Base-by-base conservation (phyloP, 352 stramenopile species). In the Salisapilia sapeloensis region DNA sequence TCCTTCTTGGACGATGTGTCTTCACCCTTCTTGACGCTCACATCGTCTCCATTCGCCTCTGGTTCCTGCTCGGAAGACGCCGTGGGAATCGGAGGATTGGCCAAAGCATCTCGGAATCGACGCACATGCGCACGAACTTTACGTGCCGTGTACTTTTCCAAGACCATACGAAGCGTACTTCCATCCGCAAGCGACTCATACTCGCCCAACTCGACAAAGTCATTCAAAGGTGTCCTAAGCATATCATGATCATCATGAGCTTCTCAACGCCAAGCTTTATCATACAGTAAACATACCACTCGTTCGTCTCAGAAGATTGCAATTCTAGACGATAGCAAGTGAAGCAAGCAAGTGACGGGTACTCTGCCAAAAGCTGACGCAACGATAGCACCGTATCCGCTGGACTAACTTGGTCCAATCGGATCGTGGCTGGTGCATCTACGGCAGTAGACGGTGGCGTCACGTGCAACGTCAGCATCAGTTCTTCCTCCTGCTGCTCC, bases 321-420 rank as follows among this genome's bases (percentile, higher is more conserved):
- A 55, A 58, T 33, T 92, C 77, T 20, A 92, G 41, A 42, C 70
- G 77, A 54, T 86, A 92, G 50, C 71, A 86, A 45, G 77, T 92
- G 48, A 85, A 79, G 55, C 64, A 76, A 4, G 77, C 71, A 14
- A 92, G 66, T 44, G 55, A 33, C 9, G 77, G 77, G 50, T 82
- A 80, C 53, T 92, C 77, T 42, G 62, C 70, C 23, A 92, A 50
- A 29, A 89, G 50, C 47, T 92, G 76, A 32, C 74, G 72, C 42
- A 92, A 49, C 28, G 72, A 62, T 35, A 89, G 51, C 38, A 92
- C 67, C 11, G 72, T 89, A 49, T 92, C 72, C 21, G 56, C 53
- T 2, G 56, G 34, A 39, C 72, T 87, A 20, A 92, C 55, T 38
- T 61, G 60, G 25, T 89, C 70, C 1, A 92, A 46, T 4, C 60